Base-by-base conservation (phyloP, 176 grass and related monocot species). In the Secale cereale region DNA sequence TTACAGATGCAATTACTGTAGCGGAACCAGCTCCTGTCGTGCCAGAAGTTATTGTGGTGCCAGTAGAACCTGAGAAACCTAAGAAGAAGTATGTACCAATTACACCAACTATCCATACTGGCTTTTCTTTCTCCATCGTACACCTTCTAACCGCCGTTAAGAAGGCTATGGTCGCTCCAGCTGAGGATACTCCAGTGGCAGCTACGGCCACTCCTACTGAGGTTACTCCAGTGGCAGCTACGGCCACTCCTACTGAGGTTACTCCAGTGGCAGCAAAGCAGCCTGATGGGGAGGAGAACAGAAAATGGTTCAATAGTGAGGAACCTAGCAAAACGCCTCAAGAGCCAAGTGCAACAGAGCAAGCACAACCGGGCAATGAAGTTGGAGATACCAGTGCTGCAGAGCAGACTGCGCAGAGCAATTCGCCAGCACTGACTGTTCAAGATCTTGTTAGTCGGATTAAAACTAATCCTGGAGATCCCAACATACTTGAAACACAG, bases 401-500 rank as follows among this genome's bases (percentile, higher is more conserved):
- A 66, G 92, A 87, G 59, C 76, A 90, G 76, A 68, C 56, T 29
- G 82, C 0, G 16, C 70, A 37, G 8, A 87, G 40, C 65, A 91
- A 81, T 83, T 82, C 83, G 40, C 82, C 91, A 50, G 86, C 88
- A 78, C 62, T 94, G 29, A 94, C 90, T 33, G 91, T 99, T 70
- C 94, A 99, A 85, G 97, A 99, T 68, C 59, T 99, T 83, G 90
- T 94, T 31, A 86, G 80, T 86, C 91, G 90, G 67, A 82, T 99
- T 82, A 96, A 46, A 87, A 82, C 85, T 80, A 99, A 96, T 82
- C 97, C 97, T 46, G 91, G 88, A 76, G 97, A 99, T 91, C 90
- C 94, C 22, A 92, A 60, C 74, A 99, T 99, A 90, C 93, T 99
- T 88, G 97, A 99, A 93, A 96, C 97, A 19, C 94, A 99, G 87